Base-by-base conservation (phyloP, 148 eudicot genomes). In the Mesembryanthemum crystallinum region DNA sequence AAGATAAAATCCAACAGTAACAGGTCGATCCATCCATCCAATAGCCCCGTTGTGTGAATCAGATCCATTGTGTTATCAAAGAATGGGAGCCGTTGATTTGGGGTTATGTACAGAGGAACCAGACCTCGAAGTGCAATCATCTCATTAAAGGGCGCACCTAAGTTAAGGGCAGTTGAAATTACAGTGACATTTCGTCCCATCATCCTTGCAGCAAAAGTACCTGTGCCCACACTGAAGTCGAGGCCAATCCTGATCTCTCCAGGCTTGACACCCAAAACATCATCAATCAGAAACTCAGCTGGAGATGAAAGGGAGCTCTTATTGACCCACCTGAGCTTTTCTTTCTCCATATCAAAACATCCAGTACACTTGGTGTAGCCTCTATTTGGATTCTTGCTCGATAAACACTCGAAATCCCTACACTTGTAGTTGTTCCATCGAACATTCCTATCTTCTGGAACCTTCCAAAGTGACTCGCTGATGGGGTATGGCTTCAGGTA, bases 21-120 rank as follows among this genome's bases (percentile, higher is more conserved):
- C 73, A 96, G 72, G 77, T 96, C 95, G 39, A 96, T 89, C 99
- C 99, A 91, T 7, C 99, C 97, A 59, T 96, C 99, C 87, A 96
- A 76, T 39, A 92, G 90, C 42, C 90, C 97, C 0, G 85, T 59
- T 8, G 98, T 91, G 79, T 96, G 99, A 37, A 96, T 91, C 83
- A 96, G 63, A 61, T 96, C 99, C 89, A 96, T 59, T 0, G 99
- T 88, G 83, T 96, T 92, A 30, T 96, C 99, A 27, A 92, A 95
- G 70, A 95, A 95, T 0, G 99, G 99, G 5, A 95, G 88, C 59
- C 99, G 82, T 67, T 95, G 99, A 33, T 90, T 95, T 73, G 89
- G 73, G 28, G 96, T 95, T 37, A 84, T 60, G 24, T 92, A 90
- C 21, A 95, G 76, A 17, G 96, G 99, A 74, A 95, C 52, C 54